A percentile compares a stretch with the other conserved stretches of the same genome.
These are phyloP conservation scores for Amphibolis antarctica DNA, from an alignment of 106 monocot genomes.

Conservation along the genomic window DNA sequence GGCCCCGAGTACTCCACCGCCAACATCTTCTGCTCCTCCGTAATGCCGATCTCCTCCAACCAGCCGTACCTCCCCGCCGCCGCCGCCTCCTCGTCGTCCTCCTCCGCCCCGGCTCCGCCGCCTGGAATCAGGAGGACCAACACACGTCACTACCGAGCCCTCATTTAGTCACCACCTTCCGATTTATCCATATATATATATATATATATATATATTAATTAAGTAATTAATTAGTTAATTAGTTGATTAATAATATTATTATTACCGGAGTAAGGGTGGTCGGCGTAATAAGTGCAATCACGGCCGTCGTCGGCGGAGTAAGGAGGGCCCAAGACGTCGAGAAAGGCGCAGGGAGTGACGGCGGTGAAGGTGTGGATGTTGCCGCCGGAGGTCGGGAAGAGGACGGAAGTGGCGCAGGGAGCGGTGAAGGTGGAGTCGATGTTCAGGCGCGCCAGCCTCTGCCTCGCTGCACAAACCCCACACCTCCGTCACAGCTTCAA, in stretches of 20 bases:
- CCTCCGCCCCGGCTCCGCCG: neutral
- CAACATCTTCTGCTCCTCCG: constrained; percentile 37
- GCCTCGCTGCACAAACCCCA: no score
- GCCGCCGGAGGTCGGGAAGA: constrained; percentile 66
- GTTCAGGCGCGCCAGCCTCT: constrained; percentile 38
- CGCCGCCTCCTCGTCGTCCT: neutral
- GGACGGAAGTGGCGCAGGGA: constrained; percentile 47
- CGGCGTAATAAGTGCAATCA: constrained; percentile 64
- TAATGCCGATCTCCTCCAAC: constrained; percentile 63
- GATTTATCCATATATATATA: no score
- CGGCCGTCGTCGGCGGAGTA: constrained; percentile 50
- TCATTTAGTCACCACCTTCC: no score
- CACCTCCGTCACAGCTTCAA: no score
- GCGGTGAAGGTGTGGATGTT: constrained; percentile 70
- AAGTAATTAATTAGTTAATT: no score
- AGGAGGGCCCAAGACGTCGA: constrained; percentile 72
- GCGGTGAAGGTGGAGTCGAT: constrained; percentile 47
- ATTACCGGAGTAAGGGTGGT: constrained; percentile 19
- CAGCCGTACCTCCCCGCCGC: constrained; percentile 20
- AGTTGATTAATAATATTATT: no score
- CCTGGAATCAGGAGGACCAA: constrained; percentile 11
- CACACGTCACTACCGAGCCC: neutral
- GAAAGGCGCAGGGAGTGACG: constrained; percentile 49
- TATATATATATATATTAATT: no score
- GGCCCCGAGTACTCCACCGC: constrained; percentile 54